These are phyloP conservation scores for Aspergillus hancockii DNA, from an alignment of 495 filamentous ascomycete genomes.

Conservation along the genomic window DNA sequence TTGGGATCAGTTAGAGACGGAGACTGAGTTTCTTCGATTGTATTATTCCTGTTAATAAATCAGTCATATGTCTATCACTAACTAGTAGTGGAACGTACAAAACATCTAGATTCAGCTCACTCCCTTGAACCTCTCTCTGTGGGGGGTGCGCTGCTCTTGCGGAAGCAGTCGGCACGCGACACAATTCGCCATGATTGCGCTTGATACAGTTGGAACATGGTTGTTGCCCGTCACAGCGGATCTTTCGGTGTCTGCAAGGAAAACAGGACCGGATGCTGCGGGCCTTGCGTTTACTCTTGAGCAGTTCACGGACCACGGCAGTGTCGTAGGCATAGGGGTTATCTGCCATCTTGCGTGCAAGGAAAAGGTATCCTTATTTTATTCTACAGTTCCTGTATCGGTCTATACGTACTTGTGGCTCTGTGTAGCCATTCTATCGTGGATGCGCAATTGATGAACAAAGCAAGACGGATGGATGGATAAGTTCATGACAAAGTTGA, in stretches of 20 bases:
- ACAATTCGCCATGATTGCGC: slow-evolving; percentile 61
- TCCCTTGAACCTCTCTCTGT: background rate
- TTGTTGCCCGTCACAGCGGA: slow-evolving; percentile 62
- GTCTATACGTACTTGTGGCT: too few species aligned
- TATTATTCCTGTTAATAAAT: background rate
- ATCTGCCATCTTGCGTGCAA: slow-evolving; percentile 3
- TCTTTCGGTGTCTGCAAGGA: slow-evolving; percentile 35
- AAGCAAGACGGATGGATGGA: too few species aligned
- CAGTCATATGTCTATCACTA: background rate
- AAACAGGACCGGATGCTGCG: slow-evolving; percentile 32
- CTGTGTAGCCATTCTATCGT: too few species aligned
- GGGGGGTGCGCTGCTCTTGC: background rate
- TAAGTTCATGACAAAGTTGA: too few species aligned
- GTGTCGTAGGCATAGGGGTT: slow-evolving; percentile 23
- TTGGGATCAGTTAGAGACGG: slow-evolving; percentile 5
- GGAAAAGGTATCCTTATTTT: background rate
- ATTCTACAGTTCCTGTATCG: background rate
- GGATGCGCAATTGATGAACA: too few species aligned
- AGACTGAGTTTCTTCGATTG: background rate
- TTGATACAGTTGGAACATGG: slow-evolving; percentile 66
- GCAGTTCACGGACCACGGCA: slow-evolving; percentile 17
- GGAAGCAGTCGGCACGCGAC: slow-evolving; percentile 29
- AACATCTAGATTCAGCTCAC: slow-evolving; percentile 7
- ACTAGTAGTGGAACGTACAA: background rate
- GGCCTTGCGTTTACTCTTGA: slow-evolving; percentile 26